Evolutionary conservation across 768 basidiomycete species (phyloP).

Genomic region (Tylopilus vinaceipallidus): DNA sequence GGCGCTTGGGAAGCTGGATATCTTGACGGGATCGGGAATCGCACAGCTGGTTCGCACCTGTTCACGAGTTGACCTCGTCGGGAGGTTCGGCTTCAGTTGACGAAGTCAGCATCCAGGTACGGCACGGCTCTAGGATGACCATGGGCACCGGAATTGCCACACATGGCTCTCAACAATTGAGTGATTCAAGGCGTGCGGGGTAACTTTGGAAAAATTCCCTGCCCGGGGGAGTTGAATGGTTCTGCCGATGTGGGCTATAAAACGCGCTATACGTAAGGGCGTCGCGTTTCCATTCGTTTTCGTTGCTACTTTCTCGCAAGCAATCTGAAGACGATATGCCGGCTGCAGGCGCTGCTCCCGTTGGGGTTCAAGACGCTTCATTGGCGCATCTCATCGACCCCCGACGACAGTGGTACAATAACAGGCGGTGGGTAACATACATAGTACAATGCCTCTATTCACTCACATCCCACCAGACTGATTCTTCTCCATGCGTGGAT

Average conservation of each 20-base stretch:
- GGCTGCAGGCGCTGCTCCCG: conserved; percentile 44
- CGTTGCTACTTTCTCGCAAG: not conserved
- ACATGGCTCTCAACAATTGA: too few species aligned
- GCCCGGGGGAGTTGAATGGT: not conserved
- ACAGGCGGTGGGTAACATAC: conserved; percentile 50
- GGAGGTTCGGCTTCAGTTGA: not conserved
- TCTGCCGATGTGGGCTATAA: conserved; percentile 15
- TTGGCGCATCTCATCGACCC: conserved; percentile 62
- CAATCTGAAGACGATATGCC: conserved; percentile 39
- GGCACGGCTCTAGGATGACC: not conserved
- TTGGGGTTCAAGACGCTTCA: conserved; percentile 29
- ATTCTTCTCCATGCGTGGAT: conserved; percentile 70
- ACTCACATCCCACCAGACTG: conserved; percentile 37
- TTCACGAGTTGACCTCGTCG: not conserved
- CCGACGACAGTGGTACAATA: conserved; percentile 73
- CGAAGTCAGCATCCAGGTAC: not conserved
- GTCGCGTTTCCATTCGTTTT: conserved; percentile 16
- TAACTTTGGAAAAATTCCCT: conserved; percentile 23
- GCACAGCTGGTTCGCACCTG: not conserved
- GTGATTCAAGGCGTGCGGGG: too few species aligned
- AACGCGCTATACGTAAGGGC: conserved; percentile 10
- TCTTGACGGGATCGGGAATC: not conserved
- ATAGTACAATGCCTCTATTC: not conserved
- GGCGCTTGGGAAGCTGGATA: too few species aligned
- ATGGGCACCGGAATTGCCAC: too few species aligned